A percentile compares a stretch with the other conserved stretches of the same genome.
These are phyloP conservation scores for Amorphotheca resinae DNA, from an alignment of 495 filamentous ascomycete genomes.

Conservation along the genomic window DNA sequence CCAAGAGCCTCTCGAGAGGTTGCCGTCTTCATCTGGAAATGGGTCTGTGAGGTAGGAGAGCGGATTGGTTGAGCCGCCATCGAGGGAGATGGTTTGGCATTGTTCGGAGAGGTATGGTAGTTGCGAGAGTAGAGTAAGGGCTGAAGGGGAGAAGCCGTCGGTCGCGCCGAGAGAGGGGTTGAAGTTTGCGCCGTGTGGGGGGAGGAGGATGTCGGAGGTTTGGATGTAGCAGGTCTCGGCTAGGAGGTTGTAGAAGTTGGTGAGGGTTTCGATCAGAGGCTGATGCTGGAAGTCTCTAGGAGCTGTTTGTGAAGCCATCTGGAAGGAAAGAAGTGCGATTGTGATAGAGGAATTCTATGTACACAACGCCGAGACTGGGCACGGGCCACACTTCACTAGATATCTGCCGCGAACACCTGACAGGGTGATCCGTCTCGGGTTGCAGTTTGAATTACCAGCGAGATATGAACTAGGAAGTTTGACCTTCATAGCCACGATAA, in stretches of 20 bases:
- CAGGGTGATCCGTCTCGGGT: too few species aligned
- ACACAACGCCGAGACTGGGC: background rate
- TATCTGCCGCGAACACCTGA: too few species aligned
- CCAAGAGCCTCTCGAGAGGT: background rate
- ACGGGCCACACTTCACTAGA: too few species aligned
- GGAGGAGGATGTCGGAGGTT: conserved; percentile 3
- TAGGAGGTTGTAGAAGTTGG: conserved; percentile 2
- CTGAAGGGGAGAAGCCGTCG: background rate
- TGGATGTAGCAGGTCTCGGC: conserved; percentile 1
- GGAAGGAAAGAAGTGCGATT: background rate
- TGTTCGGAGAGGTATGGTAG: background rate
- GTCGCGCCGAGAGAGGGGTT: background rate
- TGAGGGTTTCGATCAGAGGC: conserved; percentile 1
- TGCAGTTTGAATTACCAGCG: too few species aligned
- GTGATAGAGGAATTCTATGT: background rate
- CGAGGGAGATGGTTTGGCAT: background rate
- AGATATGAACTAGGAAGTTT: too few species aligned
- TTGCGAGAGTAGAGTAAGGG: background rate
- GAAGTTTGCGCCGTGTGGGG: background rate
- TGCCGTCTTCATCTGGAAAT: background rate
- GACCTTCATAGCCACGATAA: too few species aligned
- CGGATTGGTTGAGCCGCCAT: background rate
- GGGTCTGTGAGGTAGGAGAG: background rate
- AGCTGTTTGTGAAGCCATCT: background rate
- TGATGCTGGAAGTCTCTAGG: background rate